Conservation (phyloP, 441 rosid species). For the Breynia disticha region DNA sequence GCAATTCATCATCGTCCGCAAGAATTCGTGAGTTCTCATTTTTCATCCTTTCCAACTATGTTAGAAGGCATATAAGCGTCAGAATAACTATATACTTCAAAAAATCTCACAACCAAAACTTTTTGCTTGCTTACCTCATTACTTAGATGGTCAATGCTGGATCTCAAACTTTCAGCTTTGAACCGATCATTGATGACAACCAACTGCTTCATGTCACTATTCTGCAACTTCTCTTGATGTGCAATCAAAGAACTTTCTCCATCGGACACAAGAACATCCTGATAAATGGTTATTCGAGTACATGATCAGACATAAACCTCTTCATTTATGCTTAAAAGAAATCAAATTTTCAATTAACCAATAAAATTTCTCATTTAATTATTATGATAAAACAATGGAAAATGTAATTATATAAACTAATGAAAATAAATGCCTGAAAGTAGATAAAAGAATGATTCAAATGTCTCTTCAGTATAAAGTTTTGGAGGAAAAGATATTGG, state of each 20-base stretch:
- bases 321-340: background rate
- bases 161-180: constrained; percentile 60
- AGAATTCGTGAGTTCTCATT: constrained; percentile 64
- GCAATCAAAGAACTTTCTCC: constrained; percentile 24
- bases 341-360: background rate
- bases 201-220: constrained; percentile 38
- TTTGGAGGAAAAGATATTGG: constrained; percentile 8
- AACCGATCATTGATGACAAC: constrained; percentile 46
- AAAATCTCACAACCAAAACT: constrained; percentile 1
- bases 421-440: too few species aligned
- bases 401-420: too few species aligned
- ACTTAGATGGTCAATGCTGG: constrained; percentile 85
- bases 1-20: constrained; percentile 38
- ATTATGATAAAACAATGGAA: background rate
- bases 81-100: constrained; percentile 12
- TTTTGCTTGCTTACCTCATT: constrained; percentile 49
- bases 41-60: constrained; percentile 92
- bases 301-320: constrained; percentile 8
- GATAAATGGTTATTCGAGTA: constrained; percentile 22
- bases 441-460: constrained; percentile 2
- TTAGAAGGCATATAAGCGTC: constrained; percentile 7
- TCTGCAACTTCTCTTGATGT: constrained; percentile 28
- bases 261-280: constrained; percentile 36
- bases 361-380: background rate
- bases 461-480: background rate